Base-by-base conservation (phyloP, 768 basidiomycete species). In the Inosperma sp. region DNA sequence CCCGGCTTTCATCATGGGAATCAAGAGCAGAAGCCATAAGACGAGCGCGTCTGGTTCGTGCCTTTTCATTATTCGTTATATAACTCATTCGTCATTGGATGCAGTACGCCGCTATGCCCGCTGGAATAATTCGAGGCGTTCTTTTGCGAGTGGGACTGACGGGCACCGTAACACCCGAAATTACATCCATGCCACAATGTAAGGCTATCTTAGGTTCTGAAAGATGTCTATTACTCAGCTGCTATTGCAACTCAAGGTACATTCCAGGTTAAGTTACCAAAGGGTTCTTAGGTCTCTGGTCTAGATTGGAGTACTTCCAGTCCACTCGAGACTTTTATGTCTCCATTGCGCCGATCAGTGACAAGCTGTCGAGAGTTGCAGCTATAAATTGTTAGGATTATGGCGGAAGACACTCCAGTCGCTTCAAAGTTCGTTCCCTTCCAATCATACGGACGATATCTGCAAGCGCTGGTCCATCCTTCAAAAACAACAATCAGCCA, bases 141-240 rank as follows among this genome's bases (percentile, higher is more conserved):
- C 77, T 97, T 2, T 71, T 78, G 10, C 76, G 92, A 48, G 68
- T 97, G 21, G 94, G 93, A 9, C 79, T 84, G 53, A 78, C 84
- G 33, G 83, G 79, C 17, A 82, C 79, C 5, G 88, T 97, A 0
- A 72, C 78, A 1, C 83, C 91, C 4, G 93, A 97, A 62, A 80
- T 91, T 6, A 82, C 78, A 2, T 78, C 81, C 1, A 66, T 93
- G 60, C 94, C 93, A 17, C 92, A 94, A 75, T 95, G 93, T 93
- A 66, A 26, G 58, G 51, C 7, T 54, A 43, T 35, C 31, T 0
- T 39, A 34, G 17, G 27, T 34, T 43, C 26, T 33, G 43, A 25
- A 37, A 12, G 26, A 37, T 25, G 34, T 31, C 44, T 19, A 41
- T 23, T 14, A 25, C 30, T 21, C 48, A 23, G 6, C 39, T 47